phyloP scores from a whole-genome alignment of 257 asterid genomes.

The Solanum piurae region DNA sequence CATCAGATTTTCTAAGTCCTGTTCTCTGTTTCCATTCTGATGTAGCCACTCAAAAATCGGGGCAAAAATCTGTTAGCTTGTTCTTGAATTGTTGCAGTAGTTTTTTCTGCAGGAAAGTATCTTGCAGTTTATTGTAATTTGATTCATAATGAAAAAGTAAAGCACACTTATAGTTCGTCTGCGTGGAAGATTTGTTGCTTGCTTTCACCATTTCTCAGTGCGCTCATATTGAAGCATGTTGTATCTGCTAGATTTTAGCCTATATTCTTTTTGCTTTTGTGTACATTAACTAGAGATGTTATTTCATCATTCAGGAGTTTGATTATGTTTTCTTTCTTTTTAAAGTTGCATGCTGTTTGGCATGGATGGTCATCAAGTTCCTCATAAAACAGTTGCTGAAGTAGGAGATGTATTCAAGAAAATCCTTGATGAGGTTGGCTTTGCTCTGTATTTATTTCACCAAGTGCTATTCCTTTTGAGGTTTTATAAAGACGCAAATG shows the following conservation, averaged over 20 bases:
- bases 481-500: neutral
- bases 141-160: neutral
- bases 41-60: neutral
- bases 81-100: neutral
- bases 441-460: neutral
- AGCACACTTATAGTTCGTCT: neutral
- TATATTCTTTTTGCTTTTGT: neutral
- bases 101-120: neutral
- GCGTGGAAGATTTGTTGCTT: neutral
- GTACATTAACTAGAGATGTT: neutral
- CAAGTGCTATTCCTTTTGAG: neutral
- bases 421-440: conserved; percentile 76
- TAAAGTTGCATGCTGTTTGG: conserved; percentile 37
- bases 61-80: neutral
- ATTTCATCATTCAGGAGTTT: neutral
- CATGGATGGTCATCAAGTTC: conserved; percentile 70
- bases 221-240: neutral
- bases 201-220: neutral
- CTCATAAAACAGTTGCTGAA: conserved; percentile 58
- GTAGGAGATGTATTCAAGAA: conserved; percentile 80
- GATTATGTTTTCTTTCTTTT: neutral
- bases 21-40: neutral
- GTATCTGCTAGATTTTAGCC: neutral
- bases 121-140: neutral
- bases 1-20: neutral